These are phyloP conservation scores for Neurospora africana DNA, from an alignment of 495 filamentous ascomycete genomes.

Conservation along the genomic window DNA sequence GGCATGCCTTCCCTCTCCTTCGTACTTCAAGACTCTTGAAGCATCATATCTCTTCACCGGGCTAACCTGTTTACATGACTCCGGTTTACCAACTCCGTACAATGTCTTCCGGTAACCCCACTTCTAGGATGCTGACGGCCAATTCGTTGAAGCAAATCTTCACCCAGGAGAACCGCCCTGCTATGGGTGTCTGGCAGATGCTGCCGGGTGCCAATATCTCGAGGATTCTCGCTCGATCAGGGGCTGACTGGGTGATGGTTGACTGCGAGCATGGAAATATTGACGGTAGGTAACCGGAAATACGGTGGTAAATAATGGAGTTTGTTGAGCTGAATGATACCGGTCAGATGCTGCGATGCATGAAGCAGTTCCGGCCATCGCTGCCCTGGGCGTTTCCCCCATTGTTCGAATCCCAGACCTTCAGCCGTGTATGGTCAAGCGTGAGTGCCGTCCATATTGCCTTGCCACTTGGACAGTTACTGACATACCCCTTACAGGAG, in stretches of 20 bases:
- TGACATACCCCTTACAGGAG: constrained; percentile 32
- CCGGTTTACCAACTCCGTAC: background rate
- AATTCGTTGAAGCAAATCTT: constrained; percentile 55
- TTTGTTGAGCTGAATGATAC: constrained; percentile 6
- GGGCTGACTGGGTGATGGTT: constrained; percentile 65
- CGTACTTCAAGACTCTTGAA: background rate
- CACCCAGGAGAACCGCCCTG: constrained; percentile 40
- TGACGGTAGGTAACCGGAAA: constrained; percentile 40
- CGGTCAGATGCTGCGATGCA: constrained; percentile 64
- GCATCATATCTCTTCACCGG: background rate
- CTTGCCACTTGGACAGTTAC: background rate
- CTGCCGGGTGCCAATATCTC: constrained; percentile 62
- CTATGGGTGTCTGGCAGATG: constrained; percentile 65
- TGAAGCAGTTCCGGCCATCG: constrained; percentile 65
- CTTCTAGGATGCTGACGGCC: constrained; percentile 47
- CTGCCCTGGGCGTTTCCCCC: constrained; percentile 53
- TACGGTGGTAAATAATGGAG: background rate
- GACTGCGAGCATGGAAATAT: constrained; percentile 76
- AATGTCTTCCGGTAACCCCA: constrained; percentile 6
- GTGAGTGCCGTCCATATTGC: constrained; percentile 30
- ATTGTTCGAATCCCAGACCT: constrained; percentile 56
- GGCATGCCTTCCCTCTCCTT: background rate
- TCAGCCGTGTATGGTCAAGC: constrained; percentile 61
- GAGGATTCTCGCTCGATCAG: constrained; percentile 54
- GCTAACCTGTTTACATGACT: background rate